Percentiles rank a stretch among this genome's conserved stretches.
Conservation (phyloP, 495 filamentous ascomycete species). For the Hypoxylon intermedium region DNA sequence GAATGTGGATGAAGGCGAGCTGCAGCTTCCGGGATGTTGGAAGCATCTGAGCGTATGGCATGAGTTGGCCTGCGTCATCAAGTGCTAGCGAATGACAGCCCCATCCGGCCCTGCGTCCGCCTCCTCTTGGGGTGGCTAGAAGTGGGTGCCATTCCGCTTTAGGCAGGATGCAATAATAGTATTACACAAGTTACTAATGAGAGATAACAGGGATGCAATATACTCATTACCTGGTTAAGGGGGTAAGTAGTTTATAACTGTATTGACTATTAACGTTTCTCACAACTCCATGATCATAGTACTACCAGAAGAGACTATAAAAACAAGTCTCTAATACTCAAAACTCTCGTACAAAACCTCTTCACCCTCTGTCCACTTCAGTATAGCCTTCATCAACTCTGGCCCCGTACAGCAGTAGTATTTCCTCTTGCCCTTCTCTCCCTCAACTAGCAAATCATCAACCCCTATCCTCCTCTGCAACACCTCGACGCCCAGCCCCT, state of each 20-base stretch:
- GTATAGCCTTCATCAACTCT: constrained; percentile 60
- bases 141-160: constrained; percentile 9
- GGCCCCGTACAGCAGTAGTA: constrained; percentile 75
- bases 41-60: too few species aligned
- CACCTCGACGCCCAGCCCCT: constrained; percentile 51
- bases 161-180: neutral
- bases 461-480: constrained; percentile 59
- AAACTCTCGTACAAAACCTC: constrained; percentile 74
- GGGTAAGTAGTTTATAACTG: too few species aligned
- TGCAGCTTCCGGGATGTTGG: constrained; percentile 6
- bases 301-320: too few species aligned
- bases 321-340: constrained; percentile 62
- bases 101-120: too few species aligned
- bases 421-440: constrained; percentile 47
- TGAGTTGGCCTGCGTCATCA: constrained; percentile 22
- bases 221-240: too few species aligned
- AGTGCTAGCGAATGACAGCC: too few species aligned
- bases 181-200: too few species aligned
- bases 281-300: too few species aligned
- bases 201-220: too few species aligned
- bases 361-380: constrained; percentile 69
- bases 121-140: constrained; percentile 27
- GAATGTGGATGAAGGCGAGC: neutral
- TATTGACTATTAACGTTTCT: too few species aligned
- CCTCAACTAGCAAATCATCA: constrained; percentile 59